Evolutionary conservation across 129 eudicot genomes (phyloP).

Genomic region (Helichrysum umbraculigerum): DNA sequence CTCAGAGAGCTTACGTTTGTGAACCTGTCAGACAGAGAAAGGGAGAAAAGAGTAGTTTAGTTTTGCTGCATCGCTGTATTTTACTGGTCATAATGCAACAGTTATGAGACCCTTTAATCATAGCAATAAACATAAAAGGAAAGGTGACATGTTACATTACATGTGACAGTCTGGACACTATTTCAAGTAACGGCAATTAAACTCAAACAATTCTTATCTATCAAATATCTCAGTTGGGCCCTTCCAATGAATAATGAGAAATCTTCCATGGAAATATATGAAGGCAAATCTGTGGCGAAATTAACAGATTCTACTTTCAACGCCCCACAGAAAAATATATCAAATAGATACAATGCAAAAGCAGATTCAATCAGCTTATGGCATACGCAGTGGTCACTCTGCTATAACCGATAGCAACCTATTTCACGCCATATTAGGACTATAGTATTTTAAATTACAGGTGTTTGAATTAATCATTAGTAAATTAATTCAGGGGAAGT

Average conservation of each 20-base stretch:
- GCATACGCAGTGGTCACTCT: conserved; percentile 4
- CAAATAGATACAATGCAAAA: background rate
- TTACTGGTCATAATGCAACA: background rate
- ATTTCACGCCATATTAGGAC: background rate
- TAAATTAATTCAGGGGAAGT: conserved; percentile 2
- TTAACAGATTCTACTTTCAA: background rate
- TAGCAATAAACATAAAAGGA: background rate
- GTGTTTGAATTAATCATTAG: background rate
- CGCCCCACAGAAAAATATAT: background rate
- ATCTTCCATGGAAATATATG: background rate
- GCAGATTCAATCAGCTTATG: conserved; percentile 6
- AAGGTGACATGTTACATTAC: background rate
- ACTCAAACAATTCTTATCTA: background rate
- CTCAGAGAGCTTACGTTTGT: conserved; percentile 77
- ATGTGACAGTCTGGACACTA: too few relatives aligned
- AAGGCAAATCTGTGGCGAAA: background rate
- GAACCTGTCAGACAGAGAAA: conserved; percentile 58
- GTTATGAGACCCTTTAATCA: background rate
- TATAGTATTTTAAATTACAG: background rate
- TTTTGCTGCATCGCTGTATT: conserved; percentile 6
- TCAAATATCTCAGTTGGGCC: background rate
- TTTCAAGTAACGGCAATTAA: background rate
- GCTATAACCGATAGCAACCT: background rate
- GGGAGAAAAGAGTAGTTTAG: conserved; percentile 17
- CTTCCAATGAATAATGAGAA: conserved; percentile 1